Conservation (phyloP, 2,329 filamentous ascomycete genomes). For the Fusarium buxicola region DNA sequence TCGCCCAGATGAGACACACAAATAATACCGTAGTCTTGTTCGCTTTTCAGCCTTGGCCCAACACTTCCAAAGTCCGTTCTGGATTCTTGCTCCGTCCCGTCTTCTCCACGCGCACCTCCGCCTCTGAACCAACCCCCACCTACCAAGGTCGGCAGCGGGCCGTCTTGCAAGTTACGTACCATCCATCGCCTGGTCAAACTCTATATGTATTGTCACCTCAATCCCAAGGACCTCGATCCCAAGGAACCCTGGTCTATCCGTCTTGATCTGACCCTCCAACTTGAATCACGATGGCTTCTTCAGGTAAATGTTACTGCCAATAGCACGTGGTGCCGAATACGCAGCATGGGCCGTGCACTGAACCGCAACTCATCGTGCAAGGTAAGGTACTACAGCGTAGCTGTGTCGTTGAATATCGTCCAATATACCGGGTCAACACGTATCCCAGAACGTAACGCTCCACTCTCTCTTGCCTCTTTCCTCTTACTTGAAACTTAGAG, state of each 20-base stretch:
- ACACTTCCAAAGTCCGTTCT: background rate
- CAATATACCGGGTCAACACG: slow-evolving; percentile 5
- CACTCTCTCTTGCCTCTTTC: slow-evolving; percentile 26
- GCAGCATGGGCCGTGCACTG: background rate
- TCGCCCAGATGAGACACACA: too few species aligned
- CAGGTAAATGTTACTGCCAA: background rate
- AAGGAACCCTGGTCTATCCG: background rate
- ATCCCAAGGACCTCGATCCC: slow-evolving; percentile 4
- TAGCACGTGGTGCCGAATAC: background rate
- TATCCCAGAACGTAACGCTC: slow-evolving; percentile 10
- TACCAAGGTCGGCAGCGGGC: slow-evolving; percentile 15
- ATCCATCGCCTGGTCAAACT: background rate
- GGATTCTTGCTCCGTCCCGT: slow-evolving; percentile 3
- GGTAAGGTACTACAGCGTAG: too few species aligned
- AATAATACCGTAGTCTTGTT: background rate
- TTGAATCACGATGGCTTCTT: background rate
- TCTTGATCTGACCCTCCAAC: background rate
- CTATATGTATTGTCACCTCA: slow-evolving; percentile 1
- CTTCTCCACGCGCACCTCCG: slow-evolving; percentile 12
- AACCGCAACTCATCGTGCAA: background rate
- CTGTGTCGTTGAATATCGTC: background rate
- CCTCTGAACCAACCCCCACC: slow-evolving; percentile 3
- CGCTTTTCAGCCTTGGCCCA: background rate
- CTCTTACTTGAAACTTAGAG: background rate
- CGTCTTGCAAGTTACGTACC: background rate